Conservation (phyloP, 148 eudicot genomes). For the Rhododendron ferrugineum region DNA sequence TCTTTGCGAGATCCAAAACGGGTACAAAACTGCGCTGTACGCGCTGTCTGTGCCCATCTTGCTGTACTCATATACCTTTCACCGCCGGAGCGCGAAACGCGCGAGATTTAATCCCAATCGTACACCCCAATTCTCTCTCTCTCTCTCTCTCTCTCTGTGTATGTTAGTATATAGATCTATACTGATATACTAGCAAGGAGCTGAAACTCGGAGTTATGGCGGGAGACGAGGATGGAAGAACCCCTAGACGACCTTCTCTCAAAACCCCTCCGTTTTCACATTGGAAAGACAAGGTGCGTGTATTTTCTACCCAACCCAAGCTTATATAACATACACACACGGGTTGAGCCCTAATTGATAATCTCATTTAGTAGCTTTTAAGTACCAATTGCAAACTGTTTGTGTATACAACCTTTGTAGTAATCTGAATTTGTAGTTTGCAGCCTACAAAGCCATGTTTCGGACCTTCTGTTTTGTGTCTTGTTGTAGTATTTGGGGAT, state of each 20-base stretch:
- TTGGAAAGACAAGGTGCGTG: slow-evolving; percentile 62
- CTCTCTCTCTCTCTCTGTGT: not conserved
- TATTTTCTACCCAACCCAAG: not conserved
- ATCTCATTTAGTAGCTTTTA: not conserved
- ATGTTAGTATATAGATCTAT: not conserved
- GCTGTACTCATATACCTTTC: too few relatives aligned
- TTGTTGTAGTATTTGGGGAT: not conserved
- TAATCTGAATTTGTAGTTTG: not conserved
- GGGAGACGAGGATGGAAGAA: slow-evolving; percentile 15
- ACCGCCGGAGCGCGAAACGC: not conserved
- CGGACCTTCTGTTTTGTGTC: not conserved
- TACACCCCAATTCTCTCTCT: not conserved
- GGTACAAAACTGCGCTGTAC: too few relatives aligned
- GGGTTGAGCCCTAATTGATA: not conserved
- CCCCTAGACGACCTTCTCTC: slow-evolving; percentile 30
- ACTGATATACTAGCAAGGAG: not conserved
- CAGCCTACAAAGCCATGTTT: not conserved
- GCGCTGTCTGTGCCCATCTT: too few relatives aligned
- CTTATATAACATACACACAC: not conserved
- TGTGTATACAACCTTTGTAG: not conserved
- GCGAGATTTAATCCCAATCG: not conserved
- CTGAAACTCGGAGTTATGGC: not conserved
- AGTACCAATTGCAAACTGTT: not conserved
- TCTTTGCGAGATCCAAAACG: too few relatives aligned
- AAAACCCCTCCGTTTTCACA: slow-evolving; percentile 39